phyloP scores from a whole-genome alignment of 345 rosid species.

The Rhodomyrtus tomentosa region DNA sequence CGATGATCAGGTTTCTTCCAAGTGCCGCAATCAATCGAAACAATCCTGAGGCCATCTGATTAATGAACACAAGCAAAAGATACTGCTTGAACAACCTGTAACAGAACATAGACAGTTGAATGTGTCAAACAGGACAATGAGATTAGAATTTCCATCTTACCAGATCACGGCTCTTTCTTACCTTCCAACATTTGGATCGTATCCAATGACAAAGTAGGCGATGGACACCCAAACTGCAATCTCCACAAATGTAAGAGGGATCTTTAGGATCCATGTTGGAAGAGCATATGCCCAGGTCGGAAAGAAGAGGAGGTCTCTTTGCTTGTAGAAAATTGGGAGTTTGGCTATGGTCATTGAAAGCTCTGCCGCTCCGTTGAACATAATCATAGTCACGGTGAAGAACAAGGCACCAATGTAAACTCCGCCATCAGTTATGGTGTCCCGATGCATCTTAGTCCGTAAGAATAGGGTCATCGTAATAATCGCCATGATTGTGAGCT shows the following conservation, averaged over 20 bases:
- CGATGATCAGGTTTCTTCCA: constrained; percentile 33
- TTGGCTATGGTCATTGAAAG: constrained; percentile 21
- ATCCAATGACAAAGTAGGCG: constrained; percentile 32
- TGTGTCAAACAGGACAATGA: background rate
- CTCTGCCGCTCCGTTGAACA: constrained; percentile 27
- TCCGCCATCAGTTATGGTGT: constrained; percentile 10
- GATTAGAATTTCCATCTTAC: background rate
- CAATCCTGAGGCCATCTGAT: constrained; percentile 32
- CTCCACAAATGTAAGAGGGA: constrained; percentile 26
- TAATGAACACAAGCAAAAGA: constrained; percentile 14
- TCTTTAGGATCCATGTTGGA: constrained; percentile 35
- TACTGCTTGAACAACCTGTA: constrained; percentile 32
- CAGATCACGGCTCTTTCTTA: background rate
- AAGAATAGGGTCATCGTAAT: constrained; percentile 25
- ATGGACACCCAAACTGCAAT: constrained; percentile 22
- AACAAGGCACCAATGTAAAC: constrained; percentile 24
- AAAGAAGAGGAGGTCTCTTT: constrained; percentile 34
- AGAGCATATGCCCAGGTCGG: constrained; percentile 36
- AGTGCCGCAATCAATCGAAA: constrained; percentile 24
- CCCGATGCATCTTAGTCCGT: constrained; percentile 18
- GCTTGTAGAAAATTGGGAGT: constrained; percentile 41
- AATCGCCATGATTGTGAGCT: constrained; percentile 17
- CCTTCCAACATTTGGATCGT: constrained; percentile 37
- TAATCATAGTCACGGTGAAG: constrained; percentile 8
- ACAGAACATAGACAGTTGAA: background rate